Percentiles rank a stretch among this genome's conserved stretches.
Evolutionary conservation across 192 early-diverging fungal genomes (phyloP).

Genomic region (Mycoemilia scoparia): DNA sequence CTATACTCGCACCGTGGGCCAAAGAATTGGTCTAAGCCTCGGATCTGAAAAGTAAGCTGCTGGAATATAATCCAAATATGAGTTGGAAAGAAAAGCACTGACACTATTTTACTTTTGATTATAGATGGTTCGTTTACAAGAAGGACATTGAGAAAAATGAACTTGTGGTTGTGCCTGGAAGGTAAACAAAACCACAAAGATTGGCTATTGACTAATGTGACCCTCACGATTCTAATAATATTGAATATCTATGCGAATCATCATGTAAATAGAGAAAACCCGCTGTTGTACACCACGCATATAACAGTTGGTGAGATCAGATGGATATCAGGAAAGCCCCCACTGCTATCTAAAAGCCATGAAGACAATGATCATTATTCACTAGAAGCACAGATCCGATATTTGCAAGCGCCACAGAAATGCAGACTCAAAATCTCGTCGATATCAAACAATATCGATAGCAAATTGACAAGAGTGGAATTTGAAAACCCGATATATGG

Average conservation of each 20-base stretch:
- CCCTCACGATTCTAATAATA: slow-evolving; percentile 1
- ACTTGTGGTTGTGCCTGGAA: slow-evolving; percentile 47
- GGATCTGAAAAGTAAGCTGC: slow-evolving; percentile 39
- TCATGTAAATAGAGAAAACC: slow-evolving; percentile 4
- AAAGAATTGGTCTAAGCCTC: slow-evolving; percentile 44
- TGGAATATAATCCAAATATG: no score
- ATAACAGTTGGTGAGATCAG: slow-evolving; percentile 14
- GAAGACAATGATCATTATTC: slow-evolving; percentile 3
- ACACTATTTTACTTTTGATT: background rate
- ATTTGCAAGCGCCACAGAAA: slow-evolving; percentile 32
- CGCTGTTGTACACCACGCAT: slow-evolving; percentile 8
- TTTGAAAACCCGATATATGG: slow-evolving; percentile 38
- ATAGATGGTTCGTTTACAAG: slow-evolving; percentile 58
- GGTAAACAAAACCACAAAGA: slow-evolving; percentile 30
- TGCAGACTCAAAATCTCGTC: slow-evolving; percentile 16
- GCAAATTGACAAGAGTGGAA: slow-evolving; percentile 12
- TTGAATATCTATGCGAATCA: background rate
- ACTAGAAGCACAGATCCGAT: slow-evolving; percentile 35
- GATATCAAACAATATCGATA: slow-evolving; percentile 4
- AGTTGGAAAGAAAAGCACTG: slow-evolving; percentile 2
- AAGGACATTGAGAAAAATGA: slow-evolving; percentile 43
- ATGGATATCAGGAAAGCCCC: slow-evolving; percentile 25
- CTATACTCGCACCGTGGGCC: slow-evolving; percentile 64
- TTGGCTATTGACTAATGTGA: slow-evolving; percentile 2
- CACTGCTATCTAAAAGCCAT: slow-evolving; percentile 4